A percentile compares a stretch with the other conserved stretches of the same genome.
phyloP scores from a whole-genome alignment of 164 flowering plant genomes.

The Annona squamosa region DNA sequence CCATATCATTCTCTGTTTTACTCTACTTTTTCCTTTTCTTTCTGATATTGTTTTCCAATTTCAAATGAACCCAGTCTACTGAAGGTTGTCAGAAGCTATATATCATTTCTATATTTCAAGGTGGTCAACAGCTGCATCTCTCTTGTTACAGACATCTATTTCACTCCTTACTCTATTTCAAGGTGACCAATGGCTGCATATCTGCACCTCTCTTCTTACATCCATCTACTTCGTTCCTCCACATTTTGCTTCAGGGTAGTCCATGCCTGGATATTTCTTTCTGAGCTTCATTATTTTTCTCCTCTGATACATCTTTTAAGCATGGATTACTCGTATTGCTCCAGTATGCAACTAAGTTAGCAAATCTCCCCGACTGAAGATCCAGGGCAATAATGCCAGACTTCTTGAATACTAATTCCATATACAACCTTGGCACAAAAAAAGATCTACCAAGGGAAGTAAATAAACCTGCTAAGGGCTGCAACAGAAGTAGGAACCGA shows the following conservation, averaged over 20 bases:
- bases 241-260: not conserved
- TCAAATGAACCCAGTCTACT: no score
- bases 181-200: not conserved
- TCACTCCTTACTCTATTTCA: no score
- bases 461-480: conserved; percentile 38
- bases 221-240: not conserved
- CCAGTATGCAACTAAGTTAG: not conserved
- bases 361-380: not conserved
- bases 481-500: conserved; percentile 24
- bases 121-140: no score
- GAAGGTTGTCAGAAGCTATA: no score
- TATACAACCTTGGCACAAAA: not conserved
- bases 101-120: no score
- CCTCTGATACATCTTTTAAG: not conserved
- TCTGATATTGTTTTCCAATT: no score
- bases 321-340: not conserved
- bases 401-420: not conserved
- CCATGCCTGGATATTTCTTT: not conserved
- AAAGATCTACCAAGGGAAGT: not conserved
- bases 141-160: no score
- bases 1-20: no score
- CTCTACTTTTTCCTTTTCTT: no score
- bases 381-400: not conserved
- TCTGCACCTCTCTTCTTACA: not conserved
- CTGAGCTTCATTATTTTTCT: not conserved